Evolutionary conservation across 129 eudicot species (phyloP), one percentile per base, ranked within the genome.

Genomic region (Pseudognaphalium luteoalbum): DNA sequence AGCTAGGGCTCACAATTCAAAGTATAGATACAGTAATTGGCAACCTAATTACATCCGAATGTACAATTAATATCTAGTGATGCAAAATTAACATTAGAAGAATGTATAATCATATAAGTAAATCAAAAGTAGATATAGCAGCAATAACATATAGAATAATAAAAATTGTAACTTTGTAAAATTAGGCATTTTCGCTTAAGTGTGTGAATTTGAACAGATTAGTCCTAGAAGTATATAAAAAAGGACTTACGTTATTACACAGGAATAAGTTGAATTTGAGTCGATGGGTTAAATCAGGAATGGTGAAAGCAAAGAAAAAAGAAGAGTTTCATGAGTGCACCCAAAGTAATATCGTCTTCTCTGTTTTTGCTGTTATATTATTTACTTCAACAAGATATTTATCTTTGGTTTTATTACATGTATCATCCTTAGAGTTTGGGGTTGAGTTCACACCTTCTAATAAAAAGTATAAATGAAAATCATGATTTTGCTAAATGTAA

Each of bases 1-100:
- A 57, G 52, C 78, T 80, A 80, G 79, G 75, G 79, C 79, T 35
- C 83, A 39, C 20, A 73, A 80, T 54, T 80, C 19, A 66, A 66
- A 6, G 72, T 58, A 68, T 14, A 39, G 30, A 3, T 32, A 30
- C 25, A 44, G 65, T 22, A 78, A 71, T 70, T 61, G 32, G 71
- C 47, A 59, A 62, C 66, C 58, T 22, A 62, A 78, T 19, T 50
- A 62, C 72, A 62, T 34, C 33, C 4, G 6, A 78, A 61, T 19
- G 57, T 50, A 50, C 71, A 57, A 71, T 61, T 29, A 72, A 33
- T 22, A 32, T 54, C 21, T 7, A 30, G 7, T 41, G 35, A 47
- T 5, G 2, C 22, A 5, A 3, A 73, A 37, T 39, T 32, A 16
- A 16, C 58, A 44, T 32, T 4, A 33, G 4, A 2, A 47, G 41